Conservation (phyloP, 495 filamentous ascomycete genomes). For the Chaetomium fimeti region DNA sequence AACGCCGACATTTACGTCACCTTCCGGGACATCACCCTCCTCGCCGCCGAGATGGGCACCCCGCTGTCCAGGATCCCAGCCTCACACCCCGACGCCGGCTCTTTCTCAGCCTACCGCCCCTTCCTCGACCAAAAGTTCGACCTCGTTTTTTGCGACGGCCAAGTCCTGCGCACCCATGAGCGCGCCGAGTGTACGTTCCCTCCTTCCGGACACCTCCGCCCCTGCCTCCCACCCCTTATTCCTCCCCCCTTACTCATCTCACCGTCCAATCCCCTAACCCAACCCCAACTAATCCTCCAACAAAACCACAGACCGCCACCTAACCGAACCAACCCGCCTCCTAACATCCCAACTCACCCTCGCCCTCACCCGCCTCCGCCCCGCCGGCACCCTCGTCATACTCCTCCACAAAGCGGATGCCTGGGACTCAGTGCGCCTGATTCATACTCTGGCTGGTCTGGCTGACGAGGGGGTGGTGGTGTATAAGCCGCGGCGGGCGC, state of each 20-base stretch:
- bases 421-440: constrained; percentile 39
- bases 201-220: background rate
- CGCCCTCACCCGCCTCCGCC: constrained; percentile 46
- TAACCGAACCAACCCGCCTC: constrained; percentile 45
- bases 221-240: too few relatives aligned
- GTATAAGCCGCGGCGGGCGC: constrained; percentile 48
- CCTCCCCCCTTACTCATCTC: background rate
- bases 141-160: constrained; percentile 58
- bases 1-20: constrained; percentile 22
- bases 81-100: constrained; percentile 43
- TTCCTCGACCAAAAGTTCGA: constrained; percentile 43
- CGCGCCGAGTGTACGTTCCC: constrained; percentile 25
- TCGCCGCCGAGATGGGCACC: constrained; percentile 52
- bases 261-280: background rate
- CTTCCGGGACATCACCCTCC: constrained; percentile 56
- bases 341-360: constrained; percentile 48
- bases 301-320: constrained; percentile 38
- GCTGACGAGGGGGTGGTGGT: constrained; percentile 38
- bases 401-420: constrained; percentile 53
- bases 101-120: constrained; percentile 41
- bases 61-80: constrained; percentile 34
- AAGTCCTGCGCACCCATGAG: constrained; percentile 51
- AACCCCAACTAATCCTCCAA: background rate
- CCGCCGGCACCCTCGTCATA: constrained; percentile 50
- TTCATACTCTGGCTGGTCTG: constrained; percentile 48